Evolutionary conservation across 768 basidiomycete species (phyloP).

Genomic region (Hericium rajendrae): DNA sequence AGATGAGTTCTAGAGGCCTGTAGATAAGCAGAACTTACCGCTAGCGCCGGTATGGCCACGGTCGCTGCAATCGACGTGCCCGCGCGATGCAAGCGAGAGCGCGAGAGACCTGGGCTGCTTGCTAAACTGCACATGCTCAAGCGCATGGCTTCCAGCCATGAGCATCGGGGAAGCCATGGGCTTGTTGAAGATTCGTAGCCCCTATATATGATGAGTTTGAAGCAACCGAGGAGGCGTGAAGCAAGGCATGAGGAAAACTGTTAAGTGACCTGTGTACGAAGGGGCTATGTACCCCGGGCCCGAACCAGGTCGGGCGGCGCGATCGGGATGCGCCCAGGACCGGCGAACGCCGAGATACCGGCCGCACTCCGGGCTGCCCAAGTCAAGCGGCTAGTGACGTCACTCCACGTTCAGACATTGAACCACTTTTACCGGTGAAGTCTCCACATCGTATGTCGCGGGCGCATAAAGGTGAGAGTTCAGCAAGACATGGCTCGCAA

Average conservation of each 20-base stretch:
- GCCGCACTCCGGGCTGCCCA: background rate
- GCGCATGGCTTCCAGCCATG: background rate
- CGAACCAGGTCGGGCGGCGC: background rate
- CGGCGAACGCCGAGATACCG: background rate
- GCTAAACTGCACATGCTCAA: background rate
- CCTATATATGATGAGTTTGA: background rate
- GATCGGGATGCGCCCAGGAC: background rate
- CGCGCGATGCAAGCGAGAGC: background rate
- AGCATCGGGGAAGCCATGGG: background rate
- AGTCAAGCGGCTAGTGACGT: background rate
- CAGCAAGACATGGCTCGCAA: no score
- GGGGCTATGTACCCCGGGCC: background rate
- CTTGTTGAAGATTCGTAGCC: background rate
- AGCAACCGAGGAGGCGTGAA: background rate
- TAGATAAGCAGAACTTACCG: background rate
- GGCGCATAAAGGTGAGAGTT: no score
- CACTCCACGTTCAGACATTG: background rate
- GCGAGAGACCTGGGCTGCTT: background rate
- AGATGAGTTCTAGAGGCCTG: background rate
- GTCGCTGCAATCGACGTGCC: background rate
- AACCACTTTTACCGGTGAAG: no score
- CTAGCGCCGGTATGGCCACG: background rate
- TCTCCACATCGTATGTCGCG: no score
- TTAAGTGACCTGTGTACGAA: background rate
- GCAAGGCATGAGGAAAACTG: background rate